These are phyloP conservation scores for Hypoxylon cercidicola DNA, from an alignment of 495 filamentous ascomycete genomes.

Conservation along the genomic window DNA sequence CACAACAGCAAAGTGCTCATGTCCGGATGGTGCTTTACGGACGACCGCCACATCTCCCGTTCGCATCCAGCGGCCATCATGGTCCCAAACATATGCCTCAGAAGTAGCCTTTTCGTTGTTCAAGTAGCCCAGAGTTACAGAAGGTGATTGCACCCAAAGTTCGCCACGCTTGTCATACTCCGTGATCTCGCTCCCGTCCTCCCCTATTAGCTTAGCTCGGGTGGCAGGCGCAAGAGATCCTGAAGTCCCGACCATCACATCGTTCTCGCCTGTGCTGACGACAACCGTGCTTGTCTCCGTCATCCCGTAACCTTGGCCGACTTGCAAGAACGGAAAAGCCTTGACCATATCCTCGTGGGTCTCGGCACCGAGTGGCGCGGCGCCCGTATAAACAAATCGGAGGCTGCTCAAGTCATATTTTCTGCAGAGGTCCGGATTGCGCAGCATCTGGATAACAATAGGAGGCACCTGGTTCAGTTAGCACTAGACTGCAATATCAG, in stretches of 20 bases:
- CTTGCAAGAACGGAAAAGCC: conserved; percentile 70
- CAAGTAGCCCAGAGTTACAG: conserved; percentile 83
- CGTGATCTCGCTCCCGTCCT: conserved; percentile 80
- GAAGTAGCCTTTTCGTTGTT: conserved; percentile 84
- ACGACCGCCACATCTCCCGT: conserved; percentile 89
- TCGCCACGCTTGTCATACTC: conserved; percentile 82
- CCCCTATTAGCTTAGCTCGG: conserved; percentile 74
- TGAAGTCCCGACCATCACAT: conserved; percentile 77
- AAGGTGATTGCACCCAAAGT: conserved; percentile 78
- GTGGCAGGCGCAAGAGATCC: conserved; percentile 75
- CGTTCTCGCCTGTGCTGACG: conserved; percentile 68
- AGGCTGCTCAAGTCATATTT: conserved; percentile 83
- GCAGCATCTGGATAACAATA: conserved; percentile 83
- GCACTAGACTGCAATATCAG: background rate
- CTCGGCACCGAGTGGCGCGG: conserved; percentile 84
- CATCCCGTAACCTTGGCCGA: conserved; percentile 87
- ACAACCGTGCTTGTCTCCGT: conserved; percentile 86
- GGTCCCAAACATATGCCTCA: conserved; percentile 80
- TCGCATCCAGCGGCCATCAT: conserved; percentile 78
- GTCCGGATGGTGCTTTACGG: conserved; percentile 66
- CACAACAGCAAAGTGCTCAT: conserved; percentile 85
- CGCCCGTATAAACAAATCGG: conserved; percentile 75
- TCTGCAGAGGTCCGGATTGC: conserved; percentile 68
- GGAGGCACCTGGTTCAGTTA: conserved; percentile 72
- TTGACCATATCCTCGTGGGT: conserved; percentile 74